Base-by-base conservation (phyloP, 2,329 filamentous ascomycete genomes). In the Reticulascus tulasneorum region DNA sequence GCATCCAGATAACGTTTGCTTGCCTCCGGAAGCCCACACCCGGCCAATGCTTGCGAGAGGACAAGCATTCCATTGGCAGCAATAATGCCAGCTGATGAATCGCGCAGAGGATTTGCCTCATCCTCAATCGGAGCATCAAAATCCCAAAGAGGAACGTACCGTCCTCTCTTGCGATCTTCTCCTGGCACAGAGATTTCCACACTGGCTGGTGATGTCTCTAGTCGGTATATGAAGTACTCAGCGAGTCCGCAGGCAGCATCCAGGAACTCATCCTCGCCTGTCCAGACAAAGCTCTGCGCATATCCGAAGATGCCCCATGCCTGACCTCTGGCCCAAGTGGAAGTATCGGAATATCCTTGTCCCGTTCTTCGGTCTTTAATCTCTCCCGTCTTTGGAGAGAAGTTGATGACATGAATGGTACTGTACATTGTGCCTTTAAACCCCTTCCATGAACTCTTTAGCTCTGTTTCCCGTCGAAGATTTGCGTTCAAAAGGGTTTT, bases 301-400 rank as follows among this genome's bases (percentile, higher is more conserved):
- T 71, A 75, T 0, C 71, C 71, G 12, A 72, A 52, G 12, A 74
- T 66, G 1, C 59, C 63, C 71, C 72, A 75, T 1, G 69, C 69
- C 36, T 75, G 71, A 2, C 71, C 71, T 10, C 71, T 61, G 5
- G 64, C 60, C 72, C 71, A 75, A 0, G 67, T 73, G 0, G 69
- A 73, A 13, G 56, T 49, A 22, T 65, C 63, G 1, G 51, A 44
- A 43, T 65, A 68, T 0, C 72, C 71, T 39, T 75, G 72, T 0
- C 65, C 69, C 0, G 72, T 75, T 34, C 66, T 59, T 20, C 60
- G 60, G 15, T 62, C 56, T 42, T 69, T 70, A 7, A 73, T 47
- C 0, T 41, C 45, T 0, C 71, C 69, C 0, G 57, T 66, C 0
- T 38, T 40, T 0, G 69, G 64, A 11, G 68, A 52, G 22, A 76